Base-by-base conservation (phyloP, 2,329 filamentous ascomycete species). In the Hortaea sp. region DNA sequence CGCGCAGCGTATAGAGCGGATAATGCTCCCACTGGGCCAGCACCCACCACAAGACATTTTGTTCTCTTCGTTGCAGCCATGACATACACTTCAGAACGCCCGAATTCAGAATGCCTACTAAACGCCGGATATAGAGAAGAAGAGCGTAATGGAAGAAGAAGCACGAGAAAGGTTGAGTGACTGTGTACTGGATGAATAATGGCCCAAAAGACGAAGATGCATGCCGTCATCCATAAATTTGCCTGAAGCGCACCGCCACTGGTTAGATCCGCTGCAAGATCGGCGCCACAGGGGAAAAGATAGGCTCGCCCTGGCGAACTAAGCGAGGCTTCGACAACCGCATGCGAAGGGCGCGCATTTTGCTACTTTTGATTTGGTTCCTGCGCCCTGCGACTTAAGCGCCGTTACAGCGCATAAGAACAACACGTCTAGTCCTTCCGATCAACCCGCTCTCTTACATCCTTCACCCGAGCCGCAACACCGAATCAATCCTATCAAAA, bases 1-100 rank as follows among this genome's bases (percentile, higher is more conserved):
- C 84, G 78, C 3, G 92, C 90, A 45, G 92, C 90, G 70, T 97
- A 98, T 5, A 98, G 71, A 39, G 88, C 92, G 27, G 92, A 89
- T 38, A 98, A 72, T 7, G 89, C 87, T 35, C 92, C 92, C 6
- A 98, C 92, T 0, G 92, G 92, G 1, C 92, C 92, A 45, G 89
- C 92, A 45, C 92, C 92, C 42, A 98, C 83, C 41, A 98, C 77
- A 13, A 94, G 76, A 46, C 59, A 62, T 47, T 61, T 63, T 7
- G 47, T 44, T 12, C 5, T 29, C 27, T 46, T 43, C 5, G 41
- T 20, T 27, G 50, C 44, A 43, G 46, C 46, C 51, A 53, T 53
- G 45, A 42, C 29, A 3, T 35, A 9, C 32, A 4, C 7, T 35
- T 35, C 9, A 35, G 32, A 35, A 9, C 32, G 32, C 32, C 32